Conservation (phyloP, 495 filamentous ascomycete species). For the Xylaria curta region DNA sequence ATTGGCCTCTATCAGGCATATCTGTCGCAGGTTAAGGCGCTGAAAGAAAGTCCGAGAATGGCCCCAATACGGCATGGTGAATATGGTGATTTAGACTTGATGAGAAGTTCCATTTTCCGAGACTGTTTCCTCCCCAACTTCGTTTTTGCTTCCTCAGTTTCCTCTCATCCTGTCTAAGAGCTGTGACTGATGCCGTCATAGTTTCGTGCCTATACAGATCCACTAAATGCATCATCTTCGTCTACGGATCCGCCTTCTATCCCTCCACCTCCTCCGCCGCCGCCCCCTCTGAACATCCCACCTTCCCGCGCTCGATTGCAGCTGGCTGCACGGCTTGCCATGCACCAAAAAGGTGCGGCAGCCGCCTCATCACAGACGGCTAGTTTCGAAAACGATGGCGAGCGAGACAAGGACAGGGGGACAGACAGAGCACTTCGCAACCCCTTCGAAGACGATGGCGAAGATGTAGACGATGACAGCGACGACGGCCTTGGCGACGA, state of each 20-base stretch:
- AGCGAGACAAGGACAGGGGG: constrained; percentile 31
- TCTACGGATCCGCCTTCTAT: constrained; percentile 57
- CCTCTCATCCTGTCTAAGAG: background rate
- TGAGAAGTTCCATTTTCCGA: background rate
- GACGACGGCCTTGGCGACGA: constrained; percentile 49
- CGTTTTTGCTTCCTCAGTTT: background rate
- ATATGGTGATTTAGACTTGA: background rate
- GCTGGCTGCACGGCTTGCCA: constrained; percentile 80
- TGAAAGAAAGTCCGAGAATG: background rate
- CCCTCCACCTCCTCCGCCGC: constrained; percentile 60
- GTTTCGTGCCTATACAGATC: constrained; percentile 60
- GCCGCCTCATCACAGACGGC: constrained; percentile 43
- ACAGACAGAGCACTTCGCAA: constrained; percentile 43
- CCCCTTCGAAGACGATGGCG: constrained; percentile 57
- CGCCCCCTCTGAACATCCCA: constrained; percentile 75
- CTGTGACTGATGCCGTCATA: constrained; percentile 34
- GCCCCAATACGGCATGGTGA: background rate
- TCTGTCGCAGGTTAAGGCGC: background rate
- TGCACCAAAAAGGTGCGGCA: constrained; percentile 71
- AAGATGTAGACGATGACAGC: constrained; percentile 53
- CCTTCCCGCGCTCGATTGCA: constrained; percentile 88
- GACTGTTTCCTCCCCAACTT: background rate
- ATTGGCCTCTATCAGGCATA: background rate
- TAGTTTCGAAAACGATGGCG: constrained; percentile 36
- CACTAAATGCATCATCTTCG: constrained; percentile 47